Evolutionary conservation across 805 yeast species (phyloP).

Genomic region (Yarrowia hollandica): DNA sequence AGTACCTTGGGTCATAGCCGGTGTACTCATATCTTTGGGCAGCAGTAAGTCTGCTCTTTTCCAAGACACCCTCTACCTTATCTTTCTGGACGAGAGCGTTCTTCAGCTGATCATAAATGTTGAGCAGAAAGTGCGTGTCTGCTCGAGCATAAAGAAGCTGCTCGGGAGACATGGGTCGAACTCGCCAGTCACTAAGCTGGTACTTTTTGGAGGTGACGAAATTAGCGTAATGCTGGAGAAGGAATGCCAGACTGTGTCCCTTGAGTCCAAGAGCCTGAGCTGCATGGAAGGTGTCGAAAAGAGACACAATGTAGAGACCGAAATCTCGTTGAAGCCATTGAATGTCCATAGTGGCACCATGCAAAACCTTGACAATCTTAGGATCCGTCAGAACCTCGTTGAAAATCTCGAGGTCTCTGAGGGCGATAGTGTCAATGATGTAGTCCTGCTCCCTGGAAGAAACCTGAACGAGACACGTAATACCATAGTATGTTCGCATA

Average conservation of each 20-base stretch:
- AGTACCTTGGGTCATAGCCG: conserved; percentile 52
- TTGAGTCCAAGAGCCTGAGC: conserved; percentile 77
- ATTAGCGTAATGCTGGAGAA: conserved; percentile 74
- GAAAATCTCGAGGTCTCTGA: conserved; percentile 65
- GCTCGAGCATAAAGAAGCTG: conserved; percentile 88
- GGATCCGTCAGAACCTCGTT: conserved; percentile 84
- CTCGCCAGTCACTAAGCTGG: conserved; percentile 96
- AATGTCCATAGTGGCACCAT: conserved; percentile 96
- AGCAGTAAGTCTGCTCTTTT: conserved; percentile 77
- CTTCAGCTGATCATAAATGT: conserved; percentile 73
- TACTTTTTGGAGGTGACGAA: conserved; percentile 91
- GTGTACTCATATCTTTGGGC: conserved; percentile 78
- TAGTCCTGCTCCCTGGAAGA: conserved; percentile 80
- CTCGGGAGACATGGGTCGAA: conserved; percentile 74
- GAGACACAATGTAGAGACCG: conserved; percentile 83
- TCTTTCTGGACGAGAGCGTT: conserved; percentile 56
- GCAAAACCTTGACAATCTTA: conserved; percentile 77
- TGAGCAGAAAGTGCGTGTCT: conserved; percentile 87
- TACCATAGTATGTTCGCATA: conserved; percentile 82
- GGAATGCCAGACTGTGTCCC: conserved; percentile 77
- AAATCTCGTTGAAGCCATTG: conserved; percentile 95
- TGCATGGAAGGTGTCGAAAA: conserved; percentile 93
- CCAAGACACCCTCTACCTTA: conserved; percentile 53
- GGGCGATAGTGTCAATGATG: conserved; percentile 77
- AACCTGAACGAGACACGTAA: conserved; percentile 91